Evolutionary conservation across 2,329 filamentous ascomycete species (phyloP).

Genomic region (Monosporascus sp.): DNA sequence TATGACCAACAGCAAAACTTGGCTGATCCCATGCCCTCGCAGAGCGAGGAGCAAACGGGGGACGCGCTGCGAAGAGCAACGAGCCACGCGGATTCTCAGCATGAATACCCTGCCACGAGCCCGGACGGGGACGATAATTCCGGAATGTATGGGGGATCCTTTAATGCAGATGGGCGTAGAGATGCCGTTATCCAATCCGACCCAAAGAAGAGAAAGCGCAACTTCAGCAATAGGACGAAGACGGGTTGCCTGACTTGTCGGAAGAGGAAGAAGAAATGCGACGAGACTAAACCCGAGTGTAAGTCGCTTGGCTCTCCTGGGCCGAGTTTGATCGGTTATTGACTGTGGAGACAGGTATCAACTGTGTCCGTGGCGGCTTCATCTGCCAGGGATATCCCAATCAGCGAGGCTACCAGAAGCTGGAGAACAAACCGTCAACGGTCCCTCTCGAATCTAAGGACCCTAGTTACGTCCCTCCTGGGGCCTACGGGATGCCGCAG

Average conservation of each 20-base stretch:
- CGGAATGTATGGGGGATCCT: slow-evolving; percentile 36
- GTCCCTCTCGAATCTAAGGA: slow-evolving; percentile 83
- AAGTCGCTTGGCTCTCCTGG: slow-evolving; percentile 33
- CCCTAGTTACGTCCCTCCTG: slow-evolving; percentile 54
- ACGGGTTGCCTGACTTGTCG: slow-evolving; percentile 92
- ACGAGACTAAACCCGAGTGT: slow-evolving; percentile 92
- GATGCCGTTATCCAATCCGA: slow-evolving; percentile 51
- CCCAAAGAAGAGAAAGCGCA: slow-evolving; percentile 66
- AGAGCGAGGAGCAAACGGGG: slow-evolving; percentile 44
- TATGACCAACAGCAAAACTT: slow-evolving; percentile 42
- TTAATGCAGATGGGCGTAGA: slow-evolving; percentile 39
- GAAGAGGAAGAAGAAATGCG: slow-evolving; percentile 94
- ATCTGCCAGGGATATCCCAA: slow-evolving; percentile 87
- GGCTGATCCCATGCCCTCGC: slow-evolving; percentile 37
- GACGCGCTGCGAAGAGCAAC: slow-evolving; percentile 40
- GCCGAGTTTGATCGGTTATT: slow-evolving; percentile 10
- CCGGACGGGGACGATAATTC: slow-evolving; percentile 49
- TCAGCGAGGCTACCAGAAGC: slow-evolving; percentile 74
- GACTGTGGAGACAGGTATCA: slow-evolving; percentile 56
- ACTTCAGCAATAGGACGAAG: slow-evolving; percentile 94
- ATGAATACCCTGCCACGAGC: slow-evolving; percentile 47
- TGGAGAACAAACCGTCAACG: slow-evolving; percentile 60
- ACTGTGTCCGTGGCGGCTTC: slow-evolving; percentile 87
- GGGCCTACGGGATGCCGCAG: slow-evolving; percentile 58
- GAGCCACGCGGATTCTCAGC: slow-evolving; percentile 38